Evolutionary conservation across 768 basidiomycete species (phyloP), one percentile per base, ranked within the genome.

Genomic region (Termitomyces sp.): DNA sequence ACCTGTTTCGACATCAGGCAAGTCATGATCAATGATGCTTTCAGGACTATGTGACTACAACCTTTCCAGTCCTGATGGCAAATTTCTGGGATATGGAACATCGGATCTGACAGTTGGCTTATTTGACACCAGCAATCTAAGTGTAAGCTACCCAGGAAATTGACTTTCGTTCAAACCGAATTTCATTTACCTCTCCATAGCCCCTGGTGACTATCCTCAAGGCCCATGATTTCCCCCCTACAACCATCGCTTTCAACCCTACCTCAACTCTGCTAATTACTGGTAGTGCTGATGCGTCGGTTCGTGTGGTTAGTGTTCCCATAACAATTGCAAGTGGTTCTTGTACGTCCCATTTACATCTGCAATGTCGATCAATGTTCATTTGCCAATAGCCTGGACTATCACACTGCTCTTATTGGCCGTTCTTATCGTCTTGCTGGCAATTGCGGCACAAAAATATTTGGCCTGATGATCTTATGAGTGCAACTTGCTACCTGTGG

Each of bases 211-310:
- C 88, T 20, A 97, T 99, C 63, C 78, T 98, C 60, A 92, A 92
- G 74, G 92, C 97, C 0, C 96, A 98, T 73, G 94, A 96, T 62
- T 94, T 98, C 73, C 92, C 97, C 4, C 86, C 92, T 6, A 98
- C 97, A 1, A 87, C 91, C 4, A 75, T 99, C 58, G 84, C 84
- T 61, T 99, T 99, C 80, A 96, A 90, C 70, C 89, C 94, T 1
- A 79, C 86, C 7, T 87, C 89, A 13, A 85, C 80, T n/a, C 65
- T 96, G 13, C 81, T 99, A 4, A 84, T 96, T 20, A 93, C 93
- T 6, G 96, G 91, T 18, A 94, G 94, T 66, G 91, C 92, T 8
- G 96, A 98, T 75, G 94, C 92, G 71, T 86, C 90, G 2, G 77
- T 98, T 20, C 85, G 96, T 33, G 78, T 94, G 46, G 83, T 96